These are phyloP conservation scores for Immersiella caudata DNA, from an alignment of 495 filamentous ascomycete species.

Conservation along the genomic window DNA sequence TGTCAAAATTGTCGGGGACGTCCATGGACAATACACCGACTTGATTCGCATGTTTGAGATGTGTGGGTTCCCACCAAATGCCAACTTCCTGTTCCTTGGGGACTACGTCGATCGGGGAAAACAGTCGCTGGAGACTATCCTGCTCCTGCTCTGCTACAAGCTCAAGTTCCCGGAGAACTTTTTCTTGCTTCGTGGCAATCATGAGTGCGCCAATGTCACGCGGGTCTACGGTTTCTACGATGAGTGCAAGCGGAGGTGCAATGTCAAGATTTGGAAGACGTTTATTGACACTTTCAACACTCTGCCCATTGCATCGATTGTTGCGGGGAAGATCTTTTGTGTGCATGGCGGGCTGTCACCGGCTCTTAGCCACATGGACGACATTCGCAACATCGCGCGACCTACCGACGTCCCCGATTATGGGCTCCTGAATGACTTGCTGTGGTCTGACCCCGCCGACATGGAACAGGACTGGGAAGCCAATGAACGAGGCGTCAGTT, in stretches of 20 bases:
- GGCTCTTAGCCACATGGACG: conserved; percentile 92
- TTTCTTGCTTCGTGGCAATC: conserved; percentile 94
- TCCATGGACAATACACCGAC: conserved; percentile 98
- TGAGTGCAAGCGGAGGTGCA: conserved; percentile 96
- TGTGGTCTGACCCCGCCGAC: conserved; percentile 98
- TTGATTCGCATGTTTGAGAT: conserved; percentile 98
- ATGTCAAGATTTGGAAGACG: conserved; percentile 98
- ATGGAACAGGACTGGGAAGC: conserved; percentile 98
- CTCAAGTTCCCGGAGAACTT: conserved; percentile 99
- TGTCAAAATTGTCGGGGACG: conserved; percentile 98
- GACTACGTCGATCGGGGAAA: conserved; percentile 99
- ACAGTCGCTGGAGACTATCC: conserved; percentile 94
- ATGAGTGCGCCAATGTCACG: conserved; percentile 98
- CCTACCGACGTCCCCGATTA: conserved; percentile 99
- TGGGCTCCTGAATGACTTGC: conserved; percentile 90
- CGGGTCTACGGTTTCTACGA: conserved; percentile 99
- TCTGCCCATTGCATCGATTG: conserved; percentile 92
- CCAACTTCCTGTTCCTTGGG: conserved; percentile 95
- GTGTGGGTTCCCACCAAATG: conserved; percentile 93
- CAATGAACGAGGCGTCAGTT: conserved; percentile 96
- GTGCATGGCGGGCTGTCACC: conserved; percentile 96
- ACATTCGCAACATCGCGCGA: conserved; percentile 92
- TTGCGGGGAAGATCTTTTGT: conserved; percentile 98
- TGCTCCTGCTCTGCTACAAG: conserved; percentile 96
- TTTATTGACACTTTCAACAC: conserved; percentile 98